Conservation (phyloP, 495 filamentous ascomycete species). For the Halenospora varia region DNA sequence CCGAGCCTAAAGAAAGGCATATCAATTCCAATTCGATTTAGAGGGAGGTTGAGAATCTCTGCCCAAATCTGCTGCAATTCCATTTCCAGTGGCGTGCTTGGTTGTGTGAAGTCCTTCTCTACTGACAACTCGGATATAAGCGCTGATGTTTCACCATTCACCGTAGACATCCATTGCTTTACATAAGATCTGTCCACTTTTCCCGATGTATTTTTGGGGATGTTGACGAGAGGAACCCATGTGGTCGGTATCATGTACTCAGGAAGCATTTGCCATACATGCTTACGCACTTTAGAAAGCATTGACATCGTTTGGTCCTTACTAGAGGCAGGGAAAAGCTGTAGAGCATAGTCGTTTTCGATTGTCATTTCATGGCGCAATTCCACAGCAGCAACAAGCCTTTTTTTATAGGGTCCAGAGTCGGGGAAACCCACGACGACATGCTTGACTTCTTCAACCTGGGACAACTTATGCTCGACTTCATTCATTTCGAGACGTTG, state of each 20-base stretch:
- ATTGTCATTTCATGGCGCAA: neutral
- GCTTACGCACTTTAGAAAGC: neutral
- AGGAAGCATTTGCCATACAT: neutral
- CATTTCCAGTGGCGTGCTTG: neutral
- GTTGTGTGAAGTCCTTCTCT: neutral
- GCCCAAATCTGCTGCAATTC: neutral
- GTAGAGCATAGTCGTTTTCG: neutral
- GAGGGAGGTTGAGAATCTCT: neutral
- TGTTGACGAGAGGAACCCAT: neutral
- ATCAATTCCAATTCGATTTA: neutral
- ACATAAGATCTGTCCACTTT: neutral
- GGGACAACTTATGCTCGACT: slow-evolving; percentile 4
- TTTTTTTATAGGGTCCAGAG: neutral
- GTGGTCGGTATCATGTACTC: neutral
- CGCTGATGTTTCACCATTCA: neutral
- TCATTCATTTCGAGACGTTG: slow-evolving; percentile 27
- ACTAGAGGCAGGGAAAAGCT: neutral
- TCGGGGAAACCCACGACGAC: neutral
- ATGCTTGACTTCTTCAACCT: neutral
- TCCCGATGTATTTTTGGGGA: neutral
- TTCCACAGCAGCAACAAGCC: neutral
- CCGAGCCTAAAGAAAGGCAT: neutral
- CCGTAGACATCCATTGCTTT: neutral
- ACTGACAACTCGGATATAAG: neutral
- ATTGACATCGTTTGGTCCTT: neutral